These are phyloP conservation scores for Albifimbria verrucaria DNA, from an alignment of 2,329 filamentous ascomycete species.

Conservation along the genomic window DNA sequence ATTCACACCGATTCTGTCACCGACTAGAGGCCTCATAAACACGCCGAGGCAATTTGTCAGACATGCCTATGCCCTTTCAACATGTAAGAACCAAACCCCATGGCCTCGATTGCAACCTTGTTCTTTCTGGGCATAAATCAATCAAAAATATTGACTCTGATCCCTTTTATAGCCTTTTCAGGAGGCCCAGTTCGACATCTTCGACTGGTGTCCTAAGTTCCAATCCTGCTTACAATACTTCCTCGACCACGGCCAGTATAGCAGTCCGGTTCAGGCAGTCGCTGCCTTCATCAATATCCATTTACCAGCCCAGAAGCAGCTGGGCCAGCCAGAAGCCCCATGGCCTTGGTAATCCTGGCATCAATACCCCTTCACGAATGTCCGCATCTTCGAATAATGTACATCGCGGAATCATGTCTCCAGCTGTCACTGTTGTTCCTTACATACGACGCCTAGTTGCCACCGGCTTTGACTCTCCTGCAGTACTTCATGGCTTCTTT, in stretches of 20 bases:
- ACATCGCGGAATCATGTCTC: slow-evolving; percentile 4
- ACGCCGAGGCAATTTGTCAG: too few relatives aligned
- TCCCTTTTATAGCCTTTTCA: slow-evolving; percentile 40
- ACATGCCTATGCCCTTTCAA: slow-evolving; percentile 1
- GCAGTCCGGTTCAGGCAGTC: slow-evolving; percentile 76
- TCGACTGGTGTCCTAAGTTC: slow-evolving; percentile 91
- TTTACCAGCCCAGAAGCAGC: slow-evolving; percentile 74
- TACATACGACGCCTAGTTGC: slow-evolving; percentile 88
- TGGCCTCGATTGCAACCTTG: neutral
- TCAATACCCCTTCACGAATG: slow-evolving; percentile 22
- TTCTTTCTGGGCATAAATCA: too few relatives aligned
- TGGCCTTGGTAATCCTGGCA: slow-evolving; percentile 14
- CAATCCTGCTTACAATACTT: slow-evolving; percentile 90
- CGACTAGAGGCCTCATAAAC: too few relatives aligned
- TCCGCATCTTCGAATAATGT: slow-evolving; percentile 17
- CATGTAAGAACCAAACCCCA: neutral
- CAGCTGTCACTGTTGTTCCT: slow-evolving; percentile 68
- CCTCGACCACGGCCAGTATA: slow-evolving; percentile 85
- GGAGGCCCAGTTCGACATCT: slow-evolving; percentile 66
- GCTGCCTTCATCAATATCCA: slow-evolving; percentile 90
- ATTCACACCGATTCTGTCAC: too few relatives aligned
- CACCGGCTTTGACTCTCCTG: slow-evolving; percentile 84
- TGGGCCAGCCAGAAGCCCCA: slow-evolving; percentile 18
- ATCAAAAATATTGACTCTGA: too few relatives aligned
- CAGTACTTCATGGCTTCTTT: slow-evolving; percentile 92